Evolutionary conservation across 2,329 filamentous ascomycete species (phyloP).

Genomic region (Didymella segeticola): DNA sequence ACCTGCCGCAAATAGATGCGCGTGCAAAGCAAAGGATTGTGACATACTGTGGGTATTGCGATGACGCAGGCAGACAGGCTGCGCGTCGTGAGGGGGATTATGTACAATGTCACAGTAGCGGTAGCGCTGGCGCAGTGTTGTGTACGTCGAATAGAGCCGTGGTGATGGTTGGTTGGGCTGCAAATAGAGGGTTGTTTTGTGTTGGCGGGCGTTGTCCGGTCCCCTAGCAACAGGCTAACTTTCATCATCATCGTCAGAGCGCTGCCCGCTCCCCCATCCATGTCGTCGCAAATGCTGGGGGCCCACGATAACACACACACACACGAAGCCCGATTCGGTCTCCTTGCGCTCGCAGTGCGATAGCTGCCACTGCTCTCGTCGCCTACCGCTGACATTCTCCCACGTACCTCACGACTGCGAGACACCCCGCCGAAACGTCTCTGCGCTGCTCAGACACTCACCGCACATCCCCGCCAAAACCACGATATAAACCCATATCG

Average conservation of each 20-base stretch:
- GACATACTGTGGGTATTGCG: constrained; percentile 1
- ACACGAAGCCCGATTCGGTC: neutral
- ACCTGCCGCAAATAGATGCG: neutral
- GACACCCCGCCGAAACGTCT: constrained; percentile 5
- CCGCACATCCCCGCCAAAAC: constrained; percentile 31
- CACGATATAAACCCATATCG: constrained; percentile 23
- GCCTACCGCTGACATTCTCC: neutral
- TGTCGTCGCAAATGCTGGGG: constrained; percentile 2
- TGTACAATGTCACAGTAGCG: neutral
- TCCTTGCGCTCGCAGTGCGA: neutral
- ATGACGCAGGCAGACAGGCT: neutral
- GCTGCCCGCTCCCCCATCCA: neutral
- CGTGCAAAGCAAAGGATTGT: neutral
- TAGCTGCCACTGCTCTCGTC: neutral
- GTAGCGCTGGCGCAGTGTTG: neutral
- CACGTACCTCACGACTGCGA: neutral
- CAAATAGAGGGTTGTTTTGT: constrained; percentile 12
- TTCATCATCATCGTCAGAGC: constrained; percentile 1
- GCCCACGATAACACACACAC: neutral
- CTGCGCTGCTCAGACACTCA: constrained; percentile 23
- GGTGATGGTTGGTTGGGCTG: constrained; percentile 12
- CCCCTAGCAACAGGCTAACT: constrained; percentile 5
- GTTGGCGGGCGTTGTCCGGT: constrained; percentile 11
- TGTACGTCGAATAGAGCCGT: neutral
- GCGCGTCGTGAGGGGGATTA: neutral